A percentile compares a stretch with the other conserved stretches of the same genome.
These are phyloP conservation scores for Podila clonocystis DNA, from an alignment of 192 early-diverging fungal species.

Conservation along the genomic window DNA sequence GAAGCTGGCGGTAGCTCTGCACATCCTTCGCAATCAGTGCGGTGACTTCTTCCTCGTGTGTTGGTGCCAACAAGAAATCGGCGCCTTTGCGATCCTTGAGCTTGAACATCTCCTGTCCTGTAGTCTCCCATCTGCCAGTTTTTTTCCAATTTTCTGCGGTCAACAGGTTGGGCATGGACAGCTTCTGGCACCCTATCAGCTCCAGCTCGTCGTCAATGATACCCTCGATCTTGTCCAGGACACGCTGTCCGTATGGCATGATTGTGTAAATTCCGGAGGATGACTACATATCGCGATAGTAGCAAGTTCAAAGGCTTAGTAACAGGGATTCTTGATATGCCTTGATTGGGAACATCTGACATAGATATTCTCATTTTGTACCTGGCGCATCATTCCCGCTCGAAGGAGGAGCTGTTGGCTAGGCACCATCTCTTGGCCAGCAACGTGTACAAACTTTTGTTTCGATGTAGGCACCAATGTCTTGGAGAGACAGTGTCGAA, in stretches of 20 bases:
- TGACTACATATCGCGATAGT: conserved; percentile 56
- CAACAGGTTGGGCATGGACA: conserved; percentile 76
- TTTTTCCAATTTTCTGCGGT: conserved; percentile 77
- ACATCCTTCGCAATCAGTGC: conserved; percentile 73
- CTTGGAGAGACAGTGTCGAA: conserved; percentile 41
- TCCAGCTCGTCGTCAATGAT: conserved; percentile 89
- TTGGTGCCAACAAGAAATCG: conserved; percentile 81
- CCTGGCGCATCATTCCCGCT: conserved; percentile 81
- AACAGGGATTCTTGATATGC: background rate
- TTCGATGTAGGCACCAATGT: conserved; percentile 38
- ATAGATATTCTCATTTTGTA: conserved; percentile 17
- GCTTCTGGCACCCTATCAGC: conserved; percentile 74
- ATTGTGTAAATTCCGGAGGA: conserved; percentile 86
- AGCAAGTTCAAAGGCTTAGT: background rate
- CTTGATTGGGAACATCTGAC: background rate
- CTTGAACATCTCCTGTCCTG: conserved; percentile 77
- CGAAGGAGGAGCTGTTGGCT: conserved; percentile 71
- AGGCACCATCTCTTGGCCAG: conserved; percentile 47
- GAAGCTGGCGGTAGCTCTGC: conserved; percentile 76
- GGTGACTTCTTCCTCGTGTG: conserved; percentile 95
- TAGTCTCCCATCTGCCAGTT: conserved; percentile 81
- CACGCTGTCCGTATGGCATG: conserved; percentile 83
- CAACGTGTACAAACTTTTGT: conserved; percentile 47
- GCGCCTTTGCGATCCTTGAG: conserved; percentile 80
- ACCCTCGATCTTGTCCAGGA: conserved; percentile 76